Evolutionary conservation across 169 alveolate species (phyloP), one percentile per base, ranked within the genome.

Genomic region (Plasmodium gonderi): DNA sequence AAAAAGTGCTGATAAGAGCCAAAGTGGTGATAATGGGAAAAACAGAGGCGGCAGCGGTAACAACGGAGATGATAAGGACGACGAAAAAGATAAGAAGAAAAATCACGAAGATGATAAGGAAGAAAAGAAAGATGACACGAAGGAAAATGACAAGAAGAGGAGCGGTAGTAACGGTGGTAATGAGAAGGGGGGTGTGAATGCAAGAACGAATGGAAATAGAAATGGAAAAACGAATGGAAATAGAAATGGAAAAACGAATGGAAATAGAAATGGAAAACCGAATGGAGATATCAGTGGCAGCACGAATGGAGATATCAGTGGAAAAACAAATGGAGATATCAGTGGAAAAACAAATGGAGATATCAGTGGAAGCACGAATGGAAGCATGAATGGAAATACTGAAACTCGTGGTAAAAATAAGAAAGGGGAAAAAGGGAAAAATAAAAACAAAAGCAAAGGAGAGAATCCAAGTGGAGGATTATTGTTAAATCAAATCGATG

Each of bases 61-160:
- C 1, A 67, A 85, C 7, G 49, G 76, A 36, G 51, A 82, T 3
- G 72, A 47, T 9, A 45, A 76, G 20, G 51, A 82, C 20, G 51
- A 68, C 17, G 54, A 82, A 42, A 69, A 82, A 5, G 40, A 45
- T 14, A 29, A 49, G 29, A 26, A 74, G 9, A 75, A 85, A 20
- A 51, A 51, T 8, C 42, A 68, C 60, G 8, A 17, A 14, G 67
- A 72, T 68, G 54, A 82, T 42, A 47, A 40, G 47, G 64, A 74
- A 5, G 65, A 85, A n/a, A 85, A 74, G 33, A 78, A 76, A 9
- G 80, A 77, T 23, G 54, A 78, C 51, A 49, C 36, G 11, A 77
- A 87, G 12, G 75, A 51, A n/a, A 76, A 31, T 31, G 80, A 47
- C 36, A 54, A 64, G 42, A 51, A 54, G 23, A 38, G 6, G 17